Evolutionary conservation across 495 filamentous ascomycete species (phyloP).

Genomic region (Talaromyces thailandensis): DNA sequence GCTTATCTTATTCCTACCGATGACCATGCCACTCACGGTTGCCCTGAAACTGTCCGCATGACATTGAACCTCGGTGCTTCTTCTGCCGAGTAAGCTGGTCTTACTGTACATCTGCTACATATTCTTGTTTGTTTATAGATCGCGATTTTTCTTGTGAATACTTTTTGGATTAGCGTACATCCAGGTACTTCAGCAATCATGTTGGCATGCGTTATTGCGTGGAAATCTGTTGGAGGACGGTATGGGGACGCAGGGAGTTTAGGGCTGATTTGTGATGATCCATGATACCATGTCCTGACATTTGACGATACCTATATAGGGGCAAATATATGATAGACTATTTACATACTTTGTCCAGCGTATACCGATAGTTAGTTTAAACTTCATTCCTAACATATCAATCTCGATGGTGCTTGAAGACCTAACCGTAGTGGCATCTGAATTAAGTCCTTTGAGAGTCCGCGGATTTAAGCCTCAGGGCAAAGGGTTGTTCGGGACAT

Average conservation of each 20-base stretch:
- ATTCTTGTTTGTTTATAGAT: background rate
- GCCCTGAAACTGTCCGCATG: conserved; percentile 33
- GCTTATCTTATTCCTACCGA: conserved; percentile 37
- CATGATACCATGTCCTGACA: background rate
- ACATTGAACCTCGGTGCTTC: conserved; percentile 22
- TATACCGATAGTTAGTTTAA: too few species aligned
- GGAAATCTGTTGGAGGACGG: background rate
- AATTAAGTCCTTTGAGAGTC: too few species aligned
- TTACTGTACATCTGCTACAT: background rate
- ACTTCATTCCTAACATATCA: too few species aligned
- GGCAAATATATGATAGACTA: too few species aligned
- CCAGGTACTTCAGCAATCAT: background rate
- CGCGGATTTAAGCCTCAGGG: too few species aligned
- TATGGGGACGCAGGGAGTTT: background rate
- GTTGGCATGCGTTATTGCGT: background rate
- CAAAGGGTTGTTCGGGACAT: too few species aligned
- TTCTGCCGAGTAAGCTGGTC: conserved; percentile 3
- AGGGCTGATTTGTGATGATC: background rate
- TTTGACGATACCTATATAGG: too few species aligned
- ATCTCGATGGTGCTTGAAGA: too few species aligned
- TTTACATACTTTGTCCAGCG: too few species aligned
- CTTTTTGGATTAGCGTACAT: background rate
- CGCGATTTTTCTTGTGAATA: background rate
- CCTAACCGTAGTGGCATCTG: too few species aligned
- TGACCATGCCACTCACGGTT: conserved; percentile 40